phyloP scores from a whole-genome alignment of 345 rosid species.

The Laguncularia racemosa region DNA sequence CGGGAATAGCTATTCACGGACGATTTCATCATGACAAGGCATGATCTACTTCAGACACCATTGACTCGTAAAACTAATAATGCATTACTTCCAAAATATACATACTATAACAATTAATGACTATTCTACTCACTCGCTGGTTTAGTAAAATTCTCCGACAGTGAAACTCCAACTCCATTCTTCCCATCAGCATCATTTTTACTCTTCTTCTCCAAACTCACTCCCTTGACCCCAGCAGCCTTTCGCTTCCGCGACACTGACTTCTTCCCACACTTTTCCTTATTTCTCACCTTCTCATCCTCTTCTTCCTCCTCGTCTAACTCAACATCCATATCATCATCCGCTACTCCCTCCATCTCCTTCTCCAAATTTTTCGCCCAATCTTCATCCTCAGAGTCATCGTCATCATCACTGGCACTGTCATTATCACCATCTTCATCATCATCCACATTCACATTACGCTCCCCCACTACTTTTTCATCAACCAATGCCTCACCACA shows the following conservation, averaged over 20 bases:
- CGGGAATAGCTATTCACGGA: no score
- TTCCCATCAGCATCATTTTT: constrained; percentile 15
- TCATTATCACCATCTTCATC: constrained; percentile 18
- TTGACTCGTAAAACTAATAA: no score
- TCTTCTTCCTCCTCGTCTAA: constrained; percentile 9
- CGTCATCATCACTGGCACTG: constrained; percentile 14
- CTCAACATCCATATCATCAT: constrained; percentile 20
- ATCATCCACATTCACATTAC: constrained; percentile 25
- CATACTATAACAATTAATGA: no score
- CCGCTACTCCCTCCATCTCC: constrained; percentile 33
- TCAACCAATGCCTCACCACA: constrained; percentile 44
- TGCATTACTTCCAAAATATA: no score
- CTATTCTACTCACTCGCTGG: no score
- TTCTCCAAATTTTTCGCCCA: constrained; percentile 53
- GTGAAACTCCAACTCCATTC: constrained; percentile 26
- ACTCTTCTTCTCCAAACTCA: constrained; percentile 27
- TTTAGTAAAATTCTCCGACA: constrained; percentile 11
- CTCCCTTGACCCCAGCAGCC: constrained; percentile 18
- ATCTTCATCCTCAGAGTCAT: constrained; percentile 75
- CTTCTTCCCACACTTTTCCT: background rate
- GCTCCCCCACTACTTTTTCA: background rate
- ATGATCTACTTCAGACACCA: no score
- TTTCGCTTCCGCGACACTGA: constrained; percentile 37
- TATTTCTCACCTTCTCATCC: constrained; percentile 17
- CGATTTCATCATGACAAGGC: no score